These are phyloP conservation scores for Cyberlindnera subsufficiens DNA, from an alignment of 805 yeast species.

Conservation along the genomic window DNA sequence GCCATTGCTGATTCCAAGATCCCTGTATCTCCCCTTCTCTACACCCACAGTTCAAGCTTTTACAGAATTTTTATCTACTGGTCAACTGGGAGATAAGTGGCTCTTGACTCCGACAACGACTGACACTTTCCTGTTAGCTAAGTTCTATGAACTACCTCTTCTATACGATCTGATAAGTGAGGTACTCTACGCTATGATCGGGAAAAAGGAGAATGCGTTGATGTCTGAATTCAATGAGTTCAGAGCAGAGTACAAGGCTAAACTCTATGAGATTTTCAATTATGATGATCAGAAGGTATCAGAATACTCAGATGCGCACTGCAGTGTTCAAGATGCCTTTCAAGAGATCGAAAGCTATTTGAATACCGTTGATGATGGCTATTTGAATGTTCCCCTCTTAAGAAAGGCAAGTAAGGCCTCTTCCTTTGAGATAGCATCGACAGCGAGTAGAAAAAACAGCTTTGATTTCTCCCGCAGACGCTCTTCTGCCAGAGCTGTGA, in stretches of 20 bases:
- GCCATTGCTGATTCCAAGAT: slow-evolving; percentile 61
- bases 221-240: slow-evolving; percentile 24
- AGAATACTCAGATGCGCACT: slow-evolving; percentile 21
- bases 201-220: slow-evolving; percentile 53
- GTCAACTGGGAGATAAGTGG: slow-evolving; percentile 76
- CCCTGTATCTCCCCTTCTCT: slow-evolving; percentile 62
- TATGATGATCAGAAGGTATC: slow-evolving; percentile 21
- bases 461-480: slow-evolving; percentile 8
- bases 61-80: slow-evolving; percentile 70
- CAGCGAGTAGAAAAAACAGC: slow-evolving; percentile 6
- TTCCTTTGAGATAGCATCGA: neutral
- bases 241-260: slow-evolving; percentile 20
- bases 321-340: slow-evolving; percentile 27
- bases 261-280: slow-evolving; percentile 17
- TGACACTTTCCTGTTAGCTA: slow-evolving; percentile 57
- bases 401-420: slow-evolving; percentile 38
- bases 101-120: slow-evolving; percentile 61
- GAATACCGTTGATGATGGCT: slow-evolving; percentile 61
- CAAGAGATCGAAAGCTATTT: slow-evolving; percentile 50
- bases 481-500: slow-evolving; percentile 6
- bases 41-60: slow-evolving; percentile 58
- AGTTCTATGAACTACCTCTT: slow-evolving; percentile 62
- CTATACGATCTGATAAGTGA: slow-evolving; percentile 66
- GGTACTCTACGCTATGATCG: slow-evolving; percentile 62
- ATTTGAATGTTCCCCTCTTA: slow-evolving; percentile 48